These are phyloP conservation scores for Psilocybe azurescens DNA, from an alignment of 768 basidiomycete genomes.

Conservation along the genomic window DNA sequence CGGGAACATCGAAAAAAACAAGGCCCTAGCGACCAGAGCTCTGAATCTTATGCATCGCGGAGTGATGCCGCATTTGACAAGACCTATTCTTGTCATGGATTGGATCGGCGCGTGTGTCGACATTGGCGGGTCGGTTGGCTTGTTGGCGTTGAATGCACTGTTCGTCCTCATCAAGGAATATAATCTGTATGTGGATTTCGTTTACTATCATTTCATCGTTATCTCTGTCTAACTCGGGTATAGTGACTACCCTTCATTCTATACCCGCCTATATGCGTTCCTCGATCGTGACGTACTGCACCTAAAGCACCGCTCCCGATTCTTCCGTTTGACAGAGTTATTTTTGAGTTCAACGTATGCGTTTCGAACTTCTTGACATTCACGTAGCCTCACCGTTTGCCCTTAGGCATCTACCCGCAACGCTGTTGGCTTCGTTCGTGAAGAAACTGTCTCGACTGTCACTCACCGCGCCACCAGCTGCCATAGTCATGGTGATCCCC, in stretches of 20 bases:
- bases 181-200: constrained; percentile 64
- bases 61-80: constrained; percentile 82
- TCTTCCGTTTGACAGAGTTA: constrained; percentile 90
- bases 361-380: constrained; percentile 25
- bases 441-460: constrained; percentile 89
- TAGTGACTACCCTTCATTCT: constrained; percentile 97
- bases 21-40: constrained; percentile 54
- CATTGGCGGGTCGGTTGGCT: constrained; percentile 80
- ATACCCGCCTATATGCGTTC: constrained; percentile 88
- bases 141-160: constrained; percentile 90
- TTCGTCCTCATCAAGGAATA: constrained; percentile 92
- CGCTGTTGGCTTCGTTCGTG: constrained; percentile 93
- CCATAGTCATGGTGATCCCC: constrained; percentile 88
- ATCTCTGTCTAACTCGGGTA: constrained; percentile 5
- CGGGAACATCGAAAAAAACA: constrained; percentile 38
- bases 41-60: constrained; percentile 83
- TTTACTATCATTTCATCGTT: constrained; percentile 1
- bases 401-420: constrained; percentile 78
- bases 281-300: constrained; percentile 89
- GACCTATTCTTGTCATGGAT: constrained; percentile 85
- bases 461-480: constrained; percentile 86
- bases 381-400: background rate
- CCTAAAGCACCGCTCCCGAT: constrained; percentile 90
- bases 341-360: constrained; percentile 89
- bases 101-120: constrained; percentile 90